Base-by-base conservation (phyloP, 305 asterid species). In the Fraxinus platypoda region DNA sequence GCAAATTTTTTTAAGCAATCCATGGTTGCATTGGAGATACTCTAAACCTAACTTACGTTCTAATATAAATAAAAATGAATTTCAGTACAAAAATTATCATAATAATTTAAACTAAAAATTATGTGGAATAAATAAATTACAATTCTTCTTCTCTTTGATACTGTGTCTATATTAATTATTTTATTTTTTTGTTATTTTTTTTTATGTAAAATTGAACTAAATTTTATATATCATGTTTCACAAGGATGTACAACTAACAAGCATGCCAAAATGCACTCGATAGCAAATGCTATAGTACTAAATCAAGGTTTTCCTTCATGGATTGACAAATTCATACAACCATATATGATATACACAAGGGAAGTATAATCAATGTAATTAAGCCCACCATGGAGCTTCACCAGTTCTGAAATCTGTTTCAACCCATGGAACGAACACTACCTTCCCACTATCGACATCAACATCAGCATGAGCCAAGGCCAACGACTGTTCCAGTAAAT, bases 401-500 rank as follows among this genome's bases (percentile, higher is more conserved):
- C 99, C 99, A 1, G 98, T 96, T 86, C 99, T 91, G 86, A 96
- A 96, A 84, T 96, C 99, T 15, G 98, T 96, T 88, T 96, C 99
- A 11, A 84, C 88, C 99, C 99, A 93, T 43, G 99, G 99, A 78
- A 95, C 94, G 41, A 94, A 94, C 73, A 94, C 52, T 28, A 94
- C 98, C 91, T 94, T 96, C 82, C 94, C 99, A 6, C 86, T 93
- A 78, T 89, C 97, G 41, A 91, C 11, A 79, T 89, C 95, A 35
- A 91, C 25, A 88, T 96, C 98, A n/a, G 98, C 98, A 85, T 94
- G 97, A 37, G 94, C 99, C 93, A 94, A 83, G 21, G 97, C 97
- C 93, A 95, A 87, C 0, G 99, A 95, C 98, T 94, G 92, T 31
- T 82, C 76, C 79, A 68, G 74, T 11, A 30, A 30, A 68, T 15